phyloP scores from a whole-genome alignment of 805 yeast genomes.

The Candida chauliodis region DNA sequence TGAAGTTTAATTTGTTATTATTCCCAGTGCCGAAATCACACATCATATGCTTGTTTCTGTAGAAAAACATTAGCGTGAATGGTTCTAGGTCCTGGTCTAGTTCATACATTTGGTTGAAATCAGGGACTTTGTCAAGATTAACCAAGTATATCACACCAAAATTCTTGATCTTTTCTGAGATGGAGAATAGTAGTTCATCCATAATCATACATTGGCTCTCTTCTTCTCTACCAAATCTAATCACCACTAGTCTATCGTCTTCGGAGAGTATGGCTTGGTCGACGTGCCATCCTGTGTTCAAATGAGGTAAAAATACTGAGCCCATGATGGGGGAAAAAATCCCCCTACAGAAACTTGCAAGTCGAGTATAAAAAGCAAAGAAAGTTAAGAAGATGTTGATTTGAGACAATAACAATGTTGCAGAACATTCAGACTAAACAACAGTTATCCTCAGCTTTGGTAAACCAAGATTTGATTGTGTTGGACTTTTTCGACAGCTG shows the following conservation, averaged over 20 bases:
- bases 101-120: constrained; percentile 85
- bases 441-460: constrained; percentile 9
- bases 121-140: constrained; percentile 86
- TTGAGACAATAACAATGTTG: constrained; percentile 5
- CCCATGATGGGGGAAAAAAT: constrained; percentile 49
- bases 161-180: constrained; percentile 80
- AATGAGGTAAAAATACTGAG: constrained; percentile 76
- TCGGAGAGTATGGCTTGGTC: constrained; percentile 95
- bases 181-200: constrained; percentile 79
- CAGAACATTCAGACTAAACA: constrained; percentile 9
- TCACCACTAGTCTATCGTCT: constrained; percentile 80
- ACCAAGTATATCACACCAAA: constrained; percentile 87
- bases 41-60: constrained; percentile 93
- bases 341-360: constrained; percentile 1
- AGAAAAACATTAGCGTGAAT: constrained; percentile 89
- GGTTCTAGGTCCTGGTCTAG: constrained; percentile 62
- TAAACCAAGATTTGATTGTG: constrained; percentile 40
- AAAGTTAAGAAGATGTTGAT: too few relatives aligned
- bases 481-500: constrained; percentile 97
- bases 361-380: background rate
- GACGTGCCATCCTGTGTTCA: constrained; percentile 91
- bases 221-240: constrained; percentile 81
- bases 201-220: constrained; percentile 80
- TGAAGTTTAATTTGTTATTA: constrained; percentile 87
- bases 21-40: constrained; percentile 98